Evolutionary conservation across 2,329 filamentous ascomycete genomes (phyloP), one percentile per base, ranked within the genome.

Genomic region (Aureobasidium vineae): DNA sequence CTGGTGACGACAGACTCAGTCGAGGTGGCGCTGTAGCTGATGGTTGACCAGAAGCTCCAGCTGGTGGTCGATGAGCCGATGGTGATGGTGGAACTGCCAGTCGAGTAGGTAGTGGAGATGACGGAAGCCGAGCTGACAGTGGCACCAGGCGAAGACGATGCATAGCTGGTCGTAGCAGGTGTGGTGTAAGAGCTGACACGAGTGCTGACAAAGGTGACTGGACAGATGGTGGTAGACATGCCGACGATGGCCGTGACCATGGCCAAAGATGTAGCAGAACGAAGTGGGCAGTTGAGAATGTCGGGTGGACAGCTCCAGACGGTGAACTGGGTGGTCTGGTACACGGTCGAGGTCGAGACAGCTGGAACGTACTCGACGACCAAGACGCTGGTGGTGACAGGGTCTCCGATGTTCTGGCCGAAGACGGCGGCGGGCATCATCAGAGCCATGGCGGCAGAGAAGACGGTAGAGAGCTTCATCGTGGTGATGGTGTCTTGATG

Each of bases 161-260:
- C 40, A 40, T 23, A 59, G 61, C 67, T 63, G 41, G 70, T 63
- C 21, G 71, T 70, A 40, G 64, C 45, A 26, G 65, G 47, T 28
- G 65, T 63, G 10, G 49, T 49, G 56, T 52, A 52, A 2, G 47
- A 50, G n/a, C 56, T 67, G 57, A 53, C 50, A 40, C 56, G 56
- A 52, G 68, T 68, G 23, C 67, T 69, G 2, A 76, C 73, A 65
- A 75, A 57, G 19, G 77, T 79, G 63, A 76, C 71, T 36, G 79
- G 76, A 73, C 79, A 81, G 72, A 81, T 73, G 45, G 79, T 81
- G 66, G 79, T 82, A 50, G 76, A 78, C 50, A 77, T 70, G 50
- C 76, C 72, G 60, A 79, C 69, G 68, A 77, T 74, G 53, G 77
- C 75, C 28, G 80, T 82, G 68, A 77, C 69, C 57, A 76, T 71